A percentile compares a stretch with the other conserved stretches of the same genome.
Conservation (phyloP, 2,329 filamentous ascomycete species). For the Hypomyces perniciosus region DNA sequence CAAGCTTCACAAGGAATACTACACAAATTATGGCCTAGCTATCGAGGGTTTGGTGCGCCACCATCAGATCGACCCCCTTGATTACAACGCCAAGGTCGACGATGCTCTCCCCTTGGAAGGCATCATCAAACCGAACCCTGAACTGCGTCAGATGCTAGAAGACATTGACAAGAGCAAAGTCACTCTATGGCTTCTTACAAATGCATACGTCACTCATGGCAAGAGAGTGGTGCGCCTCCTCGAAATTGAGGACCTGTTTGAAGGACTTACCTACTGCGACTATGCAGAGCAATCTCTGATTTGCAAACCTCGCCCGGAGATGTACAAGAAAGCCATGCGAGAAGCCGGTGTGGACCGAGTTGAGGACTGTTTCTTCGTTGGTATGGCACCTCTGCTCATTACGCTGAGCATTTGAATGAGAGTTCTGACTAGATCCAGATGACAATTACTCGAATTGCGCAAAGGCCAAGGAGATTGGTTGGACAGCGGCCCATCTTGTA, state of each 20-base stretch:
- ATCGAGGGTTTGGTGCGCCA: conserved; percentile 91
- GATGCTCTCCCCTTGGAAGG: conserved; percentile 85
- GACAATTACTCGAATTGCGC: conserved; percentile 81
- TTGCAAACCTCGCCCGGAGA: conserved; percentile 78
- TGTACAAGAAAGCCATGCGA: conserved; percentile 84
- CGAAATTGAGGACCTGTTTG: conserved; percentile 80
- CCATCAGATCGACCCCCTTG: conserved; percentile 90
- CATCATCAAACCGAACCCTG: conserved; percentile 72
- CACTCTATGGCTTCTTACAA: conserved; percentile 90
- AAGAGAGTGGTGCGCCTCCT: conserved; percentile 75
- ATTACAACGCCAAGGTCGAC: conserved; percentile 92
- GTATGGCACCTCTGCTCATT: conserved; percentile 42
- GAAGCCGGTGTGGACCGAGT: conserved; percentile 66
- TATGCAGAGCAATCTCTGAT: conserved; percentile 68
- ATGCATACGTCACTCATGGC: conserved; percentile 87
- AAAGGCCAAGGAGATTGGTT: conserved; percentile 71
- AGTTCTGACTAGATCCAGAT: conserved; percentile 45
- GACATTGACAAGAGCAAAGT: conserved; percentile 81
- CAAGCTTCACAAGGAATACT: conserved; percentile 84
- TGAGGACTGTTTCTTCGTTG: conserved; percentile 85
- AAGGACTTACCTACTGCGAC: conserved; percentile 92
- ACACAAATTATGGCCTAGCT: conserved; percentile 91
- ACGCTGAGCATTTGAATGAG: background rate
- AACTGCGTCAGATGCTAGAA: conserved; percentile 68
- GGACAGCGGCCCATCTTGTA: conserved; percentile 80